Evolutionary conservation across 2,329 filamentous ascomycete genomes (phyloP), one percentile per base, ranked within the genome.

Genomic region (Fusarium begoniae): DNA sequence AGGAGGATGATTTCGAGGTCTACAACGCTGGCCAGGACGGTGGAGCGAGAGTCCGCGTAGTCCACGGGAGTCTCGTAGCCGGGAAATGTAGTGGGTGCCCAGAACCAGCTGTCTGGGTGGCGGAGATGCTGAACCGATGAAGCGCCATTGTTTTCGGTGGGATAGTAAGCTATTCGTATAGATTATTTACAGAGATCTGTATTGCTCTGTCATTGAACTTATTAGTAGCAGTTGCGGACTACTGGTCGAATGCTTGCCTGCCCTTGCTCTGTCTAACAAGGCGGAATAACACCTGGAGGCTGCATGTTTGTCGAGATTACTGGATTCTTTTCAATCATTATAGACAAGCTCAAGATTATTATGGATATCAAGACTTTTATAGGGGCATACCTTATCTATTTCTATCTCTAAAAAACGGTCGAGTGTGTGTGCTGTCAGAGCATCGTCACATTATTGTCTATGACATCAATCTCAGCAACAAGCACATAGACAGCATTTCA

Each of bases 1-100:
- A 76, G 76, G 15, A 74, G 69, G 24, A 77, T 56, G 54, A 76
- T 77, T 26, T 58, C 56, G 26, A 78, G 64, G 55, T 78, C 69
- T 20, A 55, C 24, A 26, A 77, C 76, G 45, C 73, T 75, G 15
- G 62, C 60, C 75, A 77, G 77, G 58, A 75, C 66, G 22, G 50
- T 54, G 13, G 73, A 62, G 66, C 77, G 74, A 37, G 75, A 77
- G 22, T 76, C 73, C n/a, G 75, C 75, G 56, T 77, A 76, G 58
- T 72, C 69, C 62, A 72, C 65, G 28, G 69, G 71, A 18, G 71
- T 74, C 59, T 74, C 66, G 45, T 69, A 67, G 26, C 66, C 69
- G 17, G 66, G 69, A 28, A 72, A 74, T 35, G 71, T 74, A 8
- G 71, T 66, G 28, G 71, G 69, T 17, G 47, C 66, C 71, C 69